phyloP scores from a whole-genome alignment of 768 basidiomycete species.

The Podaxis rugospora region DNA sequence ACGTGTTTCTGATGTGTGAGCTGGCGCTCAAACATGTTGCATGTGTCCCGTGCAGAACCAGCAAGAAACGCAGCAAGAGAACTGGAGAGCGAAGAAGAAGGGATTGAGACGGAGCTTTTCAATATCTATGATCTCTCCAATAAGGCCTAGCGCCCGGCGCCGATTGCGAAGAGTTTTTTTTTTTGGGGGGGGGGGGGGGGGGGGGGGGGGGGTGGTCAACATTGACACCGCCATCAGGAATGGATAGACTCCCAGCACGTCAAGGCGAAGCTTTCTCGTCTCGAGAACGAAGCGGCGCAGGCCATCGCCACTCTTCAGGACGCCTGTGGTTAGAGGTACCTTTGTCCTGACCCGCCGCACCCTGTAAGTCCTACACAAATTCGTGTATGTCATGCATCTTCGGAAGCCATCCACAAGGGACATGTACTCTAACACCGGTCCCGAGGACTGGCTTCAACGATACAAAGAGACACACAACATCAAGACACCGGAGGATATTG shows the following conservation, averaged over 20 bases:
- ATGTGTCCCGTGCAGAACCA: slow-evolving; percentile 4
- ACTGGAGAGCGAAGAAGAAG: slow-evolving; percentile 11
- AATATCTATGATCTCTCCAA: slow-evolving; percentile 15
- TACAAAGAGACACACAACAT: slow-evolving; percentile 16
- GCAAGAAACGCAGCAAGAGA: slow-evolving; percentile 13
- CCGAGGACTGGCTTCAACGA: slow-evolving; percentile 17
- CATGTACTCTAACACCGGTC: slow-evolving; percentile 19
- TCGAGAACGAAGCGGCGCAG: slow-evolving; percentile 21
- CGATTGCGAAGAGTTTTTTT: slow-evolving; percentile 14
- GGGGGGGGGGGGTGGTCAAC: slow-evolving; percentile 13
- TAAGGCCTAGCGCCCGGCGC: slow-evolving; percentile 10
- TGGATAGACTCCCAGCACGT: slow-evolving; percentile 20
- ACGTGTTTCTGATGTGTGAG: background rate
- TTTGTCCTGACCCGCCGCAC: slow-evolving; percentile 15
- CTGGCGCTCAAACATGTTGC: background rate
- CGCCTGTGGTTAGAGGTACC: background rate
- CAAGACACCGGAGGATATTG: slow-evolving; percentile 16
- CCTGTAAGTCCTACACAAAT: slow-evolving; percentile 22
- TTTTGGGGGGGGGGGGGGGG: too few species aligned
- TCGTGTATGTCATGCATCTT: slow-evolving; percentile 27
- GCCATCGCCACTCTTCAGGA: slow-evolving; percentile 14
- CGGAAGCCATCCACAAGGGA: slow-evolving; percentile 13
- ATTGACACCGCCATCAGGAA: slow-evolving; percentile 19
- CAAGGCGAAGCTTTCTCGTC: slow-evolving; percentile 20
- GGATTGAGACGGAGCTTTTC: slow-evolving; percentile 14